Percentiles rank a stretch among this genome's conserved stretches.
phyloP scores from a whole-genome alignment of 2,329 filamentous ascomycete species.

The Amauroascus niger region DNA sequence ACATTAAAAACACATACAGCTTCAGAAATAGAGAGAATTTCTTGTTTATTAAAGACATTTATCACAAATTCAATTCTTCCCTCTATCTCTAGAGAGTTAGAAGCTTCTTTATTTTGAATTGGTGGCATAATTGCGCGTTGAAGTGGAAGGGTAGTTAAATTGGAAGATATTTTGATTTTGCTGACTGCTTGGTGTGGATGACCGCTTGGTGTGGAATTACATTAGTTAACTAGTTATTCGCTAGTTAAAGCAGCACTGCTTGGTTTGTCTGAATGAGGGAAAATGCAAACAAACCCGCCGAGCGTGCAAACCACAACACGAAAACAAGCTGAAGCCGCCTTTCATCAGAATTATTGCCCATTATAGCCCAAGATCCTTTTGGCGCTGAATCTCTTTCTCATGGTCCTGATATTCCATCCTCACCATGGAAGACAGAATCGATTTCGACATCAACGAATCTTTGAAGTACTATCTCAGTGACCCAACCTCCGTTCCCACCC shows the following conservation, averaged over 20 bases:
- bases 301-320: neutral
- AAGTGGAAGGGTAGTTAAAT: too few species aligned
- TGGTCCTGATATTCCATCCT: neutral
- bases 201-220: too few species aligned
- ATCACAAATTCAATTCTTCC: too few species aligned
- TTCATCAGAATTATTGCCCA: neutral
- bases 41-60: too few species aligned
- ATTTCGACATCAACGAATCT: constrained; percentile 93
- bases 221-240: neutral
- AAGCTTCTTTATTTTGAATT: too few species aligned
- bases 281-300: constrained; percentile 25
- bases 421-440: constrained; percentile 53
- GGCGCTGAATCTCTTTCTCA: neutral
- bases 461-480: constrained; percentile 97
- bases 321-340: neutral
- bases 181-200: too few species aligned
- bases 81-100: too few species aligned
- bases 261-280: constrained; percentile 21
- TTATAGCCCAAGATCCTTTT: neutral
- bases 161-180: too few species aligned
- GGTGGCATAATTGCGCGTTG: too few species aligned
- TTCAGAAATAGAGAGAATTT: too few species aligned
- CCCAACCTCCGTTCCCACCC: constrained; percentile 68
- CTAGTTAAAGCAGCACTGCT: constrained; percentile 11
- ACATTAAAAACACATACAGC: too few species aligned